Evolutionary conservation across 441 rosid genomes (phyloP).

Genomic region (Populus hybrid): DNA sequence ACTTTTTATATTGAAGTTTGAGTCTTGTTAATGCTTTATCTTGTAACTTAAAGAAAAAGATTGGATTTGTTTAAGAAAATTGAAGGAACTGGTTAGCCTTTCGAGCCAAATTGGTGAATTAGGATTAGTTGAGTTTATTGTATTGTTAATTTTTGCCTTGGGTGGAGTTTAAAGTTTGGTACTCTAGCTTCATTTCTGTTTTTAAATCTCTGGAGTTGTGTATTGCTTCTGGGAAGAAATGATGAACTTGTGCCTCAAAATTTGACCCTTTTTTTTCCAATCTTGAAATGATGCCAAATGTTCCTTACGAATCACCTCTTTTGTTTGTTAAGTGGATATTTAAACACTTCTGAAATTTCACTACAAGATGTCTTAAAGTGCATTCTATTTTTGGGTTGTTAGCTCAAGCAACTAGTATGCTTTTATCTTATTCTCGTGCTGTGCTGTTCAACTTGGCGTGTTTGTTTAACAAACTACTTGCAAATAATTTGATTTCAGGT

Average conservation of each 20-base stretch:
- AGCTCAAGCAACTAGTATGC: background rate
- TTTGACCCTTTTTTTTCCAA: background rate
- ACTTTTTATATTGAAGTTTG: too few species aligned
- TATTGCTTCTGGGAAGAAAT: background rate
- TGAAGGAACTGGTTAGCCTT: background rate
- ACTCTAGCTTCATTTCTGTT: background rate
- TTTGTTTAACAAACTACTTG: conserved; percentile 10
- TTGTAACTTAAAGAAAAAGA: background rate
- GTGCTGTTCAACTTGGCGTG: background rate
- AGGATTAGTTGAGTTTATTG: background rate
- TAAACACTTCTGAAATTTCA: background rate
- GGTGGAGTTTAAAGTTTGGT: background rate
- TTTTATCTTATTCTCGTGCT: background rate
- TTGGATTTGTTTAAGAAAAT: background rate
- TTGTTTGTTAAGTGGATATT: background rate
- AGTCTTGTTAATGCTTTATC: background rate
- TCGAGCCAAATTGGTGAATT: background rate
- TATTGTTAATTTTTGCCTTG: background rate
- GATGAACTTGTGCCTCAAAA: background rate
- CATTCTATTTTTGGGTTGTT: background rate
- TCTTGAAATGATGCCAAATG: background rate
- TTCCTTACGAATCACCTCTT: background rate
- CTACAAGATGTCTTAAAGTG: background rate
- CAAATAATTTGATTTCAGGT: conserved; percentile 45
- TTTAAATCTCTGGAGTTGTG: background rate